Conservation (phyloP, 73 alveolate genomes). For the Paramecium sexaurelia region DNA sequence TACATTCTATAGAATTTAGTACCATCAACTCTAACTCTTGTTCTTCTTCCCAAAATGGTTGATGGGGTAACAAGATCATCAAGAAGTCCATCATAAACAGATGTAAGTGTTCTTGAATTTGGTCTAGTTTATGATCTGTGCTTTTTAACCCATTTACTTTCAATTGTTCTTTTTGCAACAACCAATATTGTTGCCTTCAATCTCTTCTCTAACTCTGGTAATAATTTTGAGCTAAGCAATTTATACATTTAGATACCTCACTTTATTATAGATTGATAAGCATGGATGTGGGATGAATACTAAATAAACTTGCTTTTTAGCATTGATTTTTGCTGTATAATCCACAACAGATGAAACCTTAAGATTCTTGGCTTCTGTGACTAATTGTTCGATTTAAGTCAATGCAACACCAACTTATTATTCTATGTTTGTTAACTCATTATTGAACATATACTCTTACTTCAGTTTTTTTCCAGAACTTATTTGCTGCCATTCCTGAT, state of each 20-base stretch:
- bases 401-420: slow-evolving; percentile 59
- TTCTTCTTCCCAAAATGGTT: slow-evolving; percentile 64
- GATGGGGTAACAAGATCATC: slow-evolving; percentile 67
- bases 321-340: slow-evolving; percentile 23
- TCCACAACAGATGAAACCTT: slow-evolving; percentile 45
- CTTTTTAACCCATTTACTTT: slow-evolving; percentile 64
- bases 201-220: slow-evolving; percentile 67
- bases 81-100: slow-evolving; percentile 69
- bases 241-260: slow-evolving; percentile 25
- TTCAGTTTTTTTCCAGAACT: slow-evolving; percentile 49
- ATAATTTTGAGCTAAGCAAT: slow-evolving; percentile 49
- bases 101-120: slow-evolving; percentile 64
- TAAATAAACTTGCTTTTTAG: slow-evolving; percentile 25
- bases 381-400: slow-evolving; percentile 5
- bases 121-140: slow-evolving; percentile 68
- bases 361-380: slow-evolving; percentile 11
- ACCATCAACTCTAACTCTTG: slow-evolving; percentile 69
- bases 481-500: slow-evolving; percentile 48
- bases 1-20: slow-evolving; percentile 68
- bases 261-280: slow-evolving; percentile 14
- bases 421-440: slow-evolving; percentile 19
- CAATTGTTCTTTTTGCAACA: slow-evolving; percentile 65
- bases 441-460: neutral
- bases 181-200: slow-evolving; percentile 62
- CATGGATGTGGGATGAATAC: slow-evolving; percentile 48